Percentiles rank a stretch among this genome's conserved stretches.
These are phyloP conservation scores for Rostrohypoxylon terebratum DNA, from an alignment of 495 filamentous ascomycete species.

Conservation along the genomic window DNA sequence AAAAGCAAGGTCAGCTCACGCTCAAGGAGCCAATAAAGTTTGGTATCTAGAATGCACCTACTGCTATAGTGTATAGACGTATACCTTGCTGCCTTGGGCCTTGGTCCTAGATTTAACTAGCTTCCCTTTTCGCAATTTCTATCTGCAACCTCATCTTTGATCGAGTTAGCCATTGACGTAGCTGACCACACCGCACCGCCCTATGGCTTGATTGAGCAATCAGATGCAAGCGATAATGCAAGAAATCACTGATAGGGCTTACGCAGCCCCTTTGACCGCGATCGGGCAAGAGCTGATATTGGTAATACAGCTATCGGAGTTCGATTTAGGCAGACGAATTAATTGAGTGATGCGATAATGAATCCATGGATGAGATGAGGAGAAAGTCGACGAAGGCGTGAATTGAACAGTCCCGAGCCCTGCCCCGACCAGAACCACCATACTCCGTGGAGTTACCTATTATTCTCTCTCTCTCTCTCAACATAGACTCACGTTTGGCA, in stretches of 20 bases:
- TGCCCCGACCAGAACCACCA: constrained; percentile 30
- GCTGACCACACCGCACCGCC: constrained; percentile 27
- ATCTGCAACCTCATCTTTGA: constrained; percentile 16
- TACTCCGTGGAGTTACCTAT: constrained; percentile 2
- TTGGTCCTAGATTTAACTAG: constrained; percentile 28
- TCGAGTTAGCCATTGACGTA: constrained; percentile 18
- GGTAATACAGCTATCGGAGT: constrained; percentile 24
- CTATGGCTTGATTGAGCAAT: constrained; percentile 24
- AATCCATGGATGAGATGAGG: too few relatives aligned
- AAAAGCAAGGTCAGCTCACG: not conserved
- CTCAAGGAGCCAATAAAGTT: constrained; percentile 24
- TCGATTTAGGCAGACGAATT: constrained; percentile 9
- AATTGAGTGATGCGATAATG: constrained; percentile 9
- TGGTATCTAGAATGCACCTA: not conserved
- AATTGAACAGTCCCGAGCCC: constrained; percentile 22
- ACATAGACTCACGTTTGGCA: constrained; percentile 31
- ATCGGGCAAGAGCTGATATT: constrained; percentile 7
- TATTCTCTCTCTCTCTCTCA: constrained; percentile 5
- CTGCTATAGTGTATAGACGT: too few relatives aligned
- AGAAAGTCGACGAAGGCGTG: not conserved
- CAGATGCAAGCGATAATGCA: not conserved
- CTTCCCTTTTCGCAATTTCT: constrained; percentile 35
- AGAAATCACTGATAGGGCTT: constrained; percentile 34
- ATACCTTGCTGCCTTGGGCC: too few relatives aligned
- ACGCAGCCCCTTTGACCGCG: constrained; percentile 38